A percentile compares a stretch with the other conserved stretches of the same genome.
Evolutionary conservation across 768 basidiomycete genomes (phyloP).

Genomic region (Mycena alexandri): DNA sequence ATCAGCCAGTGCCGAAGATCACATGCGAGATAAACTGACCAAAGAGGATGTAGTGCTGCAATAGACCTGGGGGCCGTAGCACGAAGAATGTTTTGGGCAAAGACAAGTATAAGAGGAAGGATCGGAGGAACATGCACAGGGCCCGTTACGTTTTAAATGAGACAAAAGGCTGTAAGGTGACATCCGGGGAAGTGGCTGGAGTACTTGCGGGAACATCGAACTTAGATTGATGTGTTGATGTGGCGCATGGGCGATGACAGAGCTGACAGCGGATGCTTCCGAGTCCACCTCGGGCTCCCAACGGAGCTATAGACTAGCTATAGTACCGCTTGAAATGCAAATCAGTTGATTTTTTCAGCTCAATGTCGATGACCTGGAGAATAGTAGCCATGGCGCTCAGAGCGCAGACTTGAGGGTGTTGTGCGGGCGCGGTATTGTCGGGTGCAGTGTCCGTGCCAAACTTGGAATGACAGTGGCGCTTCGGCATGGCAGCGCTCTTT

Average conservation of each 20-base stretch:
- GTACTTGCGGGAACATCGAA: background rate
- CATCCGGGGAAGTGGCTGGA: background rate
- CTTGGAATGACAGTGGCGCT: conserved; percentile 6
- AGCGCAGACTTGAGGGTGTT: too few species aligned
- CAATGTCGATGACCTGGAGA: too few species aligned
- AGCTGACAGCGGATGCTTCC: background rate
- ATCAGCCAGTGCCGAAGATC: conserved; percentile 1
- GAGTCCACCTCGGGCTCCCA: background rate
- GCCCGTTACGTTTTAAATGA: conserved; percentile 1
- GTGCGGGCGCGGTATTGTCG: conserved; percentile 2
- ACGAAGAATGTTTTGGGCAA: conserved; percentile 17
- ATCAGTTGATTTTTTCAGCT: too few species aligned
- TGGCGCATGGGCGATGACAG: background rate
- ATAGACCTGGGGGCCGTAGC: conserved; percentile 16
- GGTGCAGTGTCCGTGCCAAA: conserved; percentile 4
- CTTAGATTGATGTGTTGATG: background rate
- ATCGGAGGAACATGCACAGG: background rate
- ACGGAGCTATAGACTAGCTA: too few species aligned
- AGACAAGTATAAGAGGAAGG: conserved; percentile 13
- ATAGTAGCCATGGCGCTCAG: too few species aligned
- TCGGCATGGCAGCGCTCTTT: background rate
- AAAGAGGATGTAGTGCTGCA: conserved; percentile 12
- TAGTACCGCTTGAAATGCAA: too few species aligned
- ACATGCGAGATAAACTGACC: conserved; percentile 4
- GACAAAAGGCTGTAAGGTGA: background rate